Percentiles rank a stretch among this genome's conserved stretches.
These are phyloP conservation scores for Phyllosticta citriasiana DNA, from an alignment of 2,329 filamentous ascomycete genomes.

Conservation along the genomic window DNA sequence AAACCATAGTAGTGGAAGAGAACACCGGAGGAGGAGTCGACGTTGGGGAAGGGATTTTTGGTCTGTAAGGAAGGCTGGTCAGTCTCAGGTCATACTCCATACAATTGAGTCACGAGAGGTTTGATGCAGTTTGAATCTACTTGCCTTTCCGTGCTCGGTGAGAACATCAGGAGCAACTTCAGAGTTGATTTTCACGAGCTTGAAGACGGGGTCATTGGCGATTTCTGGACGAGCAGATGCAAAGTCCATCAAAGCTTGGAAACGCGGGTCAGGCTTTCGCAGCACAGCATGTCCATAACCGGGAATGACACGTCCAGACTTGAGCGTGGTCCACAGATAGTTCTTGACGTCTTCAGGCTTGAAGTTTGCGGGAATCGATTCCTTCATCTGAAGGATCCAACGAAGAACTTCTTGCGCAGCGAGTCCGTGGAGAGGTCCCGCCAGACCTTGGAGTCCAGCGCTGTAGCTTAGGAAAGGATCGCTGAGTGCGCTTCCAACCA, in stretches of 20 bases:
- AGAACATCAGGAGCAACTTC: constrained; percentile 84
- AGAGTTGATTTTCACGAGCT: constrained; percentile 86
- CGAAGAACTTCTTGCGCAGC: constrained; percentile 95
- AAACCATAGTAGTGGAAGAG: constrained; percentile 98
- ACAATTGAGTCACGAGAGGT: background rate
- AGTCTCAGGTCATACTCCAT: constrained; percentile 3
- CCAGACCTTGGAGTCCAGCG: constrained; percentile 87
- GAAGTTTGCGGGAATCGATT: constrained; percentile 68
- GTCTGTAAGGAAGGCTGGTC: constrained; percentile 42
- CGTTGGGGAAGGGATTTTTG: constrained; percentile 96
- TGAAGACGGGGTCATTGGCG: constrained; percentile 77
- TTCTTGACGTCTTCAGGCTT: constrained; percentile 71
- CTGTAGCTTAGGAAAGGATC: constrained; percentile 95
- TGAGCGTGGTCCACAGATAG: constrained; percentile 88
- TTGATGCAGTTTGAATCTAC: constrained; percentile 2
- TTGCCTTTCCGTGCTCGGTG: constrained; percentile 80
- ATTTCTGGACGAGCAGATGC: constrained; percentile 78
- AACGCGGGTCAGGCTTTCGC: constrained; percentile 92
- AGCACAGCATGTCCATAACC: constrained; percentile 94
- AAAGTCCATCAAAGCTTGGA: constrained; percentile 95
- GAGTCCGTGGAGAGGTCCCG: constrained; percentile 85
- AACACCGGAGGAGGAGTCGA: constrained; percentile 86
- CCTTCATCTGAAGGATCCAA: constrained; percentile 95
- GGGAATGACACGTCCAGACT: constrained; percentile 86
- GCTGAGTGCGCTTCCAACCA: constrained; percentile 87